Evolutionary conservation across 345 rosid species (phyloP), one percentile per base, ranked within the genome.

Genomic region (Alliaria petiolata): DNA sequence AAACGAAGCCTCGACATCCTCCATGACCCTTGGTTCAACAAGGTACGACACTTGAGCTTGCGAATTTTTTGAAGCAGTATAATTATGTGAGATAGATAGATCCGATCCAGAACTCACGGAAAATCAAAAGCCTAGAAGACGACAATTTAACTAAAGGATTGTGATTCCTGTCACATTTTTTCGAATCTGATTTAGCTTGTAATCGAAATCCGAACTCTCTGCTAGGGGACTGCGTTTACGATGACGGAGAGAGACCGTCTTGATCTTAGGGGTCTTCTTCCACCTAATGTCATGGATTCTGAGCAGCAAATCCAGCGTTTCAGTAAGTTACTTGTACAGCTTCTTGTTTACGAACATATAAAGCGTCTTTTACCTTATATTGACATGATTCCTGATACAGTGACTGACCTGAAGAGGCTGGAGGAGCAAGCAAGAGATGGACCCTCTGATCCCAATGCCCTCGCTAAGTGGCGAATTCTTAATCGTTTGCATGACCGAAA

Each of bases 1-100:
- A 95, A 95, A 84, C 92, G 97, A 63, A 92, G 99, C 75, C 83
- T 91, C 56, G 97, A 95, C 44, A 91, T 91, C 67, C 99, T 95
- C 70, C 99, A 91, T 62, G 97, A 95, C 77, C 97, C 99, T 55
- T 91, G 96, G 99, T 93, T 93, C 89, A 93, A 93, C 78, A 93
- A 89, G 95, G 97, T 86, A 31, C 7, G 0, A 26, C 7, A n/a
- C n/a, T 19, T 17, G 26, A 36, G 40, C 40, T 10, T 10, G 40
- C 10, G 13, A 36, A n/a, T n/a, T n/a, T 22, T 12, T 28, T 4
- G 55, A 28, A 25, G n/a, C n/a, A n/a, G n/a, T n/a, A n/a, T n/a
- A n/a, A n/a, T n/a, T n/a, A n/a, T n/a, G n/a, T n/a, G n/a, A n/a
- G n/a, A n/a, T n/a, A n/a, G n/a, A n/a, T n/a, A n/a, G n/a, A n/a